Evolutionary conservation across 2,329 filamentous ascomycete species (phyloP), one percentile per base, ranked within the genome.

Genomic region (Penicillium sp.): DNA sequence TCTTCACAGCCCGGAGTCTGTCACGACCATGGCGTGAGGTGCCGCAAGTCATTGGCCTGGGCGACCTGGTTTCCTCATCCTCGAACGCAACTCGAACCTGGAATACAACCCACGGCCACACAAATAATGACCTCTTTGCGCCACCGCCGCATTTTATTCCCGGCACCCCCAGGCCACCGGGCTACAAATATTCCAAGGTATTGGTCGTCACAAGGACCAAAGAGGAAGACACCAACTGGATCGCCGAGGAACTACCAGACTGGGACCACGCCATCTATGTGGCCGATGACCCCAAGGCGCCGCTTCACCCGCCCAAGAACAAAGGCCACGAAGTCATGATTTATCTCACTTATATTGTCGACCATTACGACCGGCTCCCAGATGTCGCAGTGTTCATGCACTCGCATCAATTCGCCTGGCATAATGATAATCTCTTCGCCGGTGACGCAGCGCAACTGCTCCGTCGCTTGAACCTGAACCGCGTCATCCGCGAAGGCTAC

Each of bases 311-410:
- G 0, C 80, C 81, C 6, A 77, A 77, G 62, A 84, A 86, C 59
- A 84, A 85, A 64, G 84, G 84, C 40, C 78, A 83, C 62, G 84
- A 87, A 68, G 81, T 81, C 23, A 85, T 86, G 78, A 75, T 78
- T 11, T 86, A 86, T 66, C 74, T 86, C 44, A 81, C 81, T 40
- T 86, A 83, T 68, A 80, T 86, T 57, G 83, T 86, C 65, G 82
- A 86, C 58, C 76, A 84, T 65, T 87, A 86, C 67, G 73, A 84
- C 40, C 69, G 78, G 11, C 76, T 86, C 2, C 77, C 82, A 2
- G 83, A 86, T 60, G 77, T 84, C 18, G 73, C 79, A 40, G 77
- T 85, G 46, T 86, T 86, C 70, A 80, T 83, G 73, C 84, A 86
- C 68, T 77, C 81, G 29, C 80, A 83, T 52, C 77, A 76, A 59